Evolutionary conservation across 805 yeast species (phyloP).

Genomic region (Kuraishia ogatae): DNA sequence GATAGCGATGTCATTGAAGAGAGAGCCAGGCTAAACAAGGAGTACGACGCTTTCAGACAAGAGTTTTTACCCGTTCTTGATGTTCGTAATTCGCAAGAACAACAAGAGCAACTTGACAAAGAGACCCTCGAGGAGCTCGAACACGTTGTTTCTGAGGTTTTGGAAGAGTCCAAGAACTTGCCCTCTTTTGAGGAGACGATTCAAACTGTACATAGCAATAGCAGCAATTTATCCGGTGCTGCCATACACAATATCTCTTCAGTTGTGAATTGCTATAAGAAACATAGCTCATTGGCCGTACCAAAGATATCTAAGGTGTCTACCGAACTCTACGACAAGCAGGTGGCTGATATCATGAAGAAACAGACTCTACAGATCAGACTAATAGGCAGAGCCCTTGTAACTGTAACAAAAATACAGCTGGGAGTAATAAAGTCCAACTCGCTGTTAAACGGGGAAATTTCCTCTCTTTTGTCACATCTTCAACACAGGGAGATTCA

Average conservation of each 20-base stretch:
- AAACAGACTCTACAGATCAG: constrained; percentile 21
- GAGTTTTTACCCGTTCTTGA: constrained; percentile 20
- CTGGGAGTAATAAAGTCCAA: constrained; percentile 25
- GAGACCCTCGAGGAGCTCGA: constrained; percentile 14
- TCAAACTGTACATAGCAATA: constrained; percentile 17
- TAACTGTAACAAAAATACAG: constrained; percentile 28
- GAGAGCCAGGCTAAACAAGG: constrained; percentile 26
- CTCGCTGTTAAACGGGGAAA: constrained; percentile 19
- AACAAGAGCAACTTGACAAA: constrained; percentile 8
- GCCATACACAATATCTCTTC: constrained; percentile 15
- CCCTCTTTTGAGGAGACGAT: constrained; percentile 23
- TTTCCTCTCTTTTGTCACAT: constrained; percentile 19
- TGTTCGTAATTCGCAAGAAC: constrained; percentile 3
- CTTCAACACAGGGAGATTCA: constrained; percentile 23
- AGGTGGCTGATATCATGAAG: constrained; percentile 26
- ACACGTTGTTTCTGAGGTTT: constrained; percentile 12
- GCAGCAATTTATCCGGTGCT: constrained; percentile 15
- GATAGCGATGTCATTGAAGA: constrained; percentile 26
- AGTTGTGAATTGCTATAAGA: constrained; percentile 13
- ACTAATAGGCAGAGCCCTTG: constrained; percentile 23
- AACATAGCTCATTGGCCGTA: constrained; percentile 13
- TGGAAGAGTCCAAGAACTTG: constrained; percentile 12
- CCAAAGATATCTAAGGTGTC: constrained; percentile 26
- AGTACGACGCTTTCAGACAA: constrained; percentile 31
- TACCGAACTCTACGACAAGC: constrained; percentile 23